Base-by-base conservation (phyloP, 306 rosid species). In the Dicorynia guianensis region DNA sequence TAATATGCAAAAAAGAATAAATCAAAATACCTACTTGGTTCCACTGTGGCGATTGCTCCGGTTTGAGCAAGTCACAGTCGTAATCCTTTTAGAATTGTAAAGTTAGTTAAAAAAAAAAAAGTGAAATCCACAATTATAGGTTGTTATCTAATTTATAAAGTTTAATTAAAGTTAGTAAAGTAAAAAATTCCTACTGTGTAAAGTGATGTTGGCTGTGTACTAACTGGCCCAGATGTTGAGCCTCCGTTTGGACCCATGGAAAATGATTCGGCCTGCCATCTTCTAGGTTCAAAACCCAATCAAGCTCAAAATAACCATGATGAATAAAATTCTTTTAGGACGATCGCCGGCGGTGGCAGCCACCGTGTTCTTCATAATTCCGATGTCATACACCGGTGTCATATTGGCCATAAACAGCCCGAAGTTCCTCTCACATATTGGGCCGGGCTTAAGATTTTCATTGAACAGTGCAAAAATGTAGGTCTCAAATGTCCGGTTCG, bases 361-460 rank as follows among this genome's bases (percentile, higher is more conserved):
- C 83, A 85, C 89, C 83, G 83, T 83, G 57, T 79, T 82, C 36
- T 81, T 82, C 5, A 83, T 71, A 44, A 88, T 65, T 2, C 87
- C 88, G 11, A 71, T 20, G 15, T 85, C 76, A 39, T 88, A 85
- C 14, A 80, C 78, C 2, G 92, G 86, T 0, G 63, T 83, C 74
- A 85, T 14, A 30, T 33, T 40, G 44, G 44, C 9, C 44, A 7
- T 40, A 1, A 40, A 40, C 7, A 40, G 44, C 8, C 44, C 8
- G 6, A 40, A 40, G 2, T 6, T 40, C 44, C 44, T 40, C 3
- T 40, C 44, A 40, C 8, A 9, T 5, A 6, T 5, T 40, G 8
- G 1, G 89, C 97, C 91, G 3, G 91, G 88, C 76, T 91, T 91
- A 18, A 87, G 86, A 81, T 91, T 78, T 75, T 93, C 97, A 7